These are phyloP conservation scores for Blastobotrys persicus DNA, from an alignment of 1,139 yeast species.

Conservation along the genomic window DNA sequence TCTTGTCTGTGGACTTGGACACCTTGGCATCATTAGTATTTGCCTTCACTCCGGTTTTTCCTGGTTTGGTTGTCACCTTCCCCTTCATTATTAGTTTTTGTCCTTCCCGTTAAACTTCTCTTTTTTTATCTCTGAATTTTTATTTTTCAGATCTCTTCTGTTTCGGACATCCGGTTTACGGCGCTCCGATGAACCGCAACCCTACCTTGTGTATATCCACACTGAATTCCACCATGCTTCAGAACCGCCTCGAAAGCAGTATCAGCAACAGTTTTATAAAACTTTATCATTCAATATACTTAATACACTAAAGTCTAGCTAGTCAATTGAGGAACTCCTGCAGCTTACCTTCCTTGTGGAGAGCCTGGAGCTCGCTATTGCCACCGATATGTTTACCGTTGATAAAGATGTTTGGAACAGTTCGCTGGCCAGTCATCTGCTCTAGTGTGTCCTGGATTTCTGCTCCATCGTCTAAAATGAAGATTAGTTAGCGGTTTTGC, in stretches of 20 bases:
- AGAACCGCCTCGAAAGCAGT: too few relatives aligned
- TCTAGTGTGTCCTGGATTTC: conserved; percentile 75
- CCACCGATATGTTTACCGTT: conserved; percentile 94
- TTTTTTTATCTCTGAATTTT: conserved; percentile 4
- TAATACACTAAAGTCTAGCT: background rate
- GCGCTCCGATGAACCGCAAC: background rate
- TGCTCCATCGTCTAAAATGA: conserved; percentile 46
- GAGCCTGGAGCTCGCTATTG: conserved; percentile 71
- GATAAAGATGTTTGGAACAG: conserved; percentile 92
- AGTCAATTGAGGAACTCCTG: background rate
- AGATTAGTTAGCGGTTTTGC: background rate
- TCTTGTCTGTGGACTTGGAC: conserved; percentile 15
- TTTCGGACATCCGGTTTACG: background rate
- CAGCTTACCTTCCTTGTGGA: conserved; percentile 17
- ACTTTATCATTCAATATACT: background rate
- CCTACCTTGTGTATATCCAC: too few relatives aligned
- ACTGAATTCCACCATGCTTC: too few relatives aligned
- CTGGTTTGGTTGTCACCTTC: conserved; percentile 13
- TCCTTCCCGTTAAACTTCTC: background rate
- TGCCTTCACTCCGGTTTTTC: conserved; percentile 12
- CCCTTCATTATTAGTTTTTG: background rate
- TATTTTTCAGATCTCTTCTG: background rate
- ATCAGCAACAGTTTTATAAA: too few relatives aligned
- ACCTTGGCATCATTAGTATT: conserved; percentile 18
- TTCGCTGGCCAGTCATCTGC: conserved; percentile 81